A percentile compares a stretch with the other conserved stretches of the same genome.
These are phyloP conservation scores for Nematodospora anomalae DNA, from an alignment of 1,139 yeast species.

Conservation along the genomic window DNA sequence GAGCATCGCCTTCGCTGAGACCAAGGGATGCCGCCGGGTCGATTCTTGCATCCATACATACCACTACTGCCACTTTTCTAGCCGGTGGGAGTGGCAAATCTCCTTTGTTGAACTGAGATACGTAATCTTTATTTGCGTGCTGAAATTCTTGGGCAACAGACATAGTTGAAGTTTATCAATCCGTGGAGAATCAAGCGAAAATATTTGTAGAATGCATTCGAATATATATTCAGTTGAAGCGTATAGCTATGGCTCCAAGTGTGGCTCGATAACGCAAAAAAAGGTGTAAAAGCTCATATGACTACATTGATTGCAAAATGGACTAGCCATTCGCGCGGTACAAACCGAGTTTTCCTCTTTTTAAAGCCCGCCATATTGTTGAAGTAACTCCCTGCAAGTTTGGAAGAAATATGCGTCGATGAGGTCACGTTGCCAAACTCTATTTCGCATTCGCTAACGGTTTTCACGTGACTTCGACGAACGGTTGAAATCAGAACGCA, in stretches of 20 bases:
- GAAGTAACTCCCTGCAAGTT: too few species aligned
- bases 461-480: too few species aligned
- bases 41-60: constrained; percentile 48
- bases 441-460: too few species aligned
- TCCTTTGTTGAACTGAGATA: constrained; percentile 23
- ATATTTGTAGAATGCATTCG: neutral
- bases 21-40: constrained; percentile 45
- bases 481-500: too few species aligned
- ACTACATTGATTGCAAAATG: too few species aligned
- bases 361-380: too few species aligned
- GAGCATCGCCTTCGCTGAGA: constrained; percentile 44
- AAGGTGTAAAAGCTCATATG: neutral
- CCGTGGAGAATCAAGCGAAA: neutral
- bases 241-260: too few species aligned
- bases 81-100: constrained; percentile 37
- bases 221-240: too few species aligned
- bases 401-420: too few species aligned
- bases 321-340: too few species aligned
- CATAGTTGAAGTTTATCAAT: constrained; percentile 17
- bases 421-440: too few species aligned
- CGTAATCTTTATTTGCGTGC: constrained; percentile 21
- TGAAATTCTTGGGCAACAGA: constrained; percentile 27
- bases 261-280: neutral
- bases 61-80: constrained; percentile 35
- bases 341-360: too few species aligned